phyloP scores from a whole-genome alignment of 1,284 basidiomycete genomes.

The Apiotrichum porosum region DNA sequence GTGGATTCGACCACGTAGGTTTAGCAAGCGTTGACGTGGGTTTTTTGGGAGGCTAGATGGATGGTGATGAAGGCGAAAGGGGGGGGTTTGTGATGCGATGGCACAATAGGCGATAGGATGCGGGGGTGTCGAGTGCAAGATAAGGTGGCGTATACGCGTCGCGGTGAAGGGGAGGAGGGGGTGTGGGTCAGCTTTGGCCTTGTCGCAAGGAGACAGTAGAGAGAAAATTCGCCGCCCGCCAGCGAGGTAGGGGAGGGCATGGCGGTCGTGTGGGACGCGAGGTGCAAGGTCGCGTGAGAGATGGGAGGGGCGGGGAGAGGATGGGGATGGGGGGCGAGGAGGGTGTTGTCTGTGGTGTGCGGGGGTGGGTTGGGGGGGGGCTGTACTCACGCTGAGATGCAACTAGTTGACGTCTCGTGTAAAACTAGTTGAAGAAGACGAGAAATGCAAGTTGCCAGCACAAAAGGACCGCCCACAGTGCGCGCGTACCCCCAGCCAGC shows the following conservation, averaged over 20 bases:
- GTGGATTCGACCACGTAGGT: conserved; percentile 24
- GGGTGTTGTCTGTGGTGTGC: no score
- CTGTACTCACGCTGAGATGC: conserved; percentile 12
- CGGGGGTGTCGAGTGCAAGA: neutral
- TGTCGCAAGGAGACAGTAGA: no score
- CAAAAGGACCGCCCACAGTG: no score
- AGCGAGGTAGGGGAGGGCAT: no score
- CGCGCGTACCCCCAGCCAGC: no score
- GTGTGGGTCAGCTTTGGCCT: no score
- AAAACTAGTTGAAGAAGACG: conserved; percentile 12
- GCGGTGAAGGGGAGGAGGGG: neutral
- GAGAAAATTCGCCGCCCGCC: conserved; percentile 6
- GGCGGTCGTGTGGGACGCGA: no score
- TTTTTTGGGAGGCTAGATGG: conserved; percentile 15
- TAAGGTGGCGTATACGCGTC: neutral
- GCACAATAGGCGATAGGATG: neutral
- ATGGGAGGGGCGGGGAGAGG: neutral
- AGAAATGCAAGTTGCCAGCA: conserved; percentile 1
- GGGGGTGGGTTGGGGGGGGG: no score
- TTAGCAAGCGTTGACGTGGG: conserved; percentile 23
- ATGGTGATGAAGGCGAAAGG: neutral
- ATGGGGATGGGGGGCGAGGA: neutral
- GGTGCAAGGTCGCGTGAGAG: no score
- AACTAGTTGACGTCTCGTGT: conserved; percentile 12
- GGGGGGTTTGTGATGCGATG: neutral